Evolutionary conservation across 306 rosid species (phyloP).

Genomic region (Inga oerstediana): DNA sequence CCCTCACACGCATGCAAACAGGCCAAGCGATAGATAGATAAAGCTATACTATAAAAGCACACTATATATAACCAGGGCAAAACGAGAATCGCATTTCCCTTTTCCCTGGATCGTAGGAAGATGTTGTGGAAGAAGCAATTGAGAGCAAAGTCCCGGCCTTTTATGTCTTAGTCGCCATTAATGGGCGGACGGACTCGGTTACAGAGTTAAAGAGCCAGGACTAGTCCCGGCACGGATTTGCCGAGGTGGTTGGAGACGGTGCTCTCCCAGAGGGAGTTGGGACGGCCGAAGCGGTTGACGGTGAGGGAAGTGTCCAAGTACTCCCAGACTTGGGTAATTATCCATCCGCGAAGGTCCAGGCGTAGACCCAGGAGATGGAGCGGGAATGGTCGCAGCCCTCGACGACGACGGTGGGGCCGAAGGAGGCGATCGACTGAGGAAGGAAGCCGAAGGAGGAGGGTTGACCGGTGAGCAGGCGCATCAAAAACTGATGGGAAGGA

Average conservation of each 20-base stretch:
- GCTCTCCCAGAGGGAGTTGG: constrained; percentile 79
- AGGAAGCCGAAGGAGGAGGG: constrained; percentile 50
- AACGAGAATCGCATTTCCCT: not conserved
- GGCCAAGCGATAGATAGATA: not conserved
- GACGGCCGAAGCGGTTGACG: constrained; percentile 62
- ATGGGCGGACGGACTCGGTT: constrained; percentile 31
- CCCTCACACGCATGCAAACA: not conserved
- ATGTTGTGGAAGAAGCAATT: not conserved
- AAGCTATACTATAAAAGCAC: not conserved
- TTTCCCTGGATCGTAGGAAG: not conserved
- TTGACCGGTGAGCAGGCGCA: constrained; percentile 81
- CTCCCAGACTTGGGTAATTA: constrained; percentile 23
- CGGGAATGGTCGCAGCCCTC: constrained; percentile 67
- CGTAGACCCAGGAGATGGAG: not conserved
- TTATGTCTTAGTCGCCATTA: constrained; percentile 19
- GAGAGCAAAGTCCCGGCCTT: not conserved
- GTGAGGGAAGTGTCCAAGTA: constrained; percentile 93
- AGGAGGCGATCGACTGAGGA: constrained; percentile 60
- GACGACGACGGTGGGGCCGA: constrained; percentile 74
- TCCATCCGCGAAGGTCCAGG: not conserved
- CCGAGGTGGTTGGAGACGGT: constrained; percentile 70
- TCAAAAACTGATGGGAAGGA: constrained; percentile 80
- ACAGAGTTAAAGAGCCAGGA: constrained; percentile 65
- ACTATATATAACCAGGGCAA: not conserved
- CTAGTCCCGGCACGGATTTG: constrained; percentile 92